Conservation (phyloP, 495 filamentous ascomycete species). For the Trypethelium eluteriae region DNA sequence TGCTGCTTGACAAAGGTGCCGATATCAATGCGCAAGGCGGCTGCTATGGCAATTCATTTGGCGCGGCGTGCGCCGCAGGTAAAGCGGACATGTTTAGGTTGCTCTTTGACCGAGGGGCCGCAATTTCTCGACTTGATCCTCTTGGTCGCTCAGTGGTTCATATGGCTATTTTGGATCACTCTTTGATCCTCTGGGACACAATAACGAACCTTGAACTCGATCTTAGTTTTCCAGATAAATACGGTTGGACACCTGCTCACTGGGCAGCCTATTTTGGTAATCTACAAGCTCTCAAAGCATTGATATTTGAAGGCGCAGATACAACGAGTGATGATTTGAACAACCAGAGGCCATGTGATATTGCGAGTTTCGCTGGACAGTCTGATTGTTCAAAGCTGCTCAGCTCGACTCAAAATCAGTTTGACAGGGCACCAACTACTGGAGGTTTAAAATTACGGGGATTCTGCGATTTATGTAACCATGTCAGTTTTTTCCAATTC, state of each 20-base stretch:
- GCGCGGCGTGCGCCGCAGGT: neutral
- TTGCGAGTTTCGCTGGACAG: neutral
- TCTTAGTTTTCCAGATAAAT: neutral
- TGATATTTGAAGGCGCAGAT: neutral
- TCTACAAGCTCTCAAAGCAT: neutral
- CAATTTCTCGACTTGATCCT: conserved; percentile 1
- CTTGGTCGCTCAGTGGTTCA: neutral
- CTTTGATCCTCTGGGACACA: neutral
- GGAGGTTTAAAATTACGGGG: neutral
- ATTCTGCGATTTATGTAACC: neutral
- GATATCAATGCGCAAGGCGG: too few relatives aligned
- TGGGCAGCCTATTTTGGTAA: neutral
- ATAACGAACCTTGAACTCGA: neutral
- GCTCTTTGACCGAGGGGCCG: neutral
- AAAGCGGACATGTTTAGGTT: neutral
- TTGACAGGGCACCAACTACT: neutral
- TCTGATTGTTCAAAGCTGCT: neutral
- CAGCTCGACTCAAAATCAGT: neutral
- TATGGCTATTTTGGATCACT: neutral
- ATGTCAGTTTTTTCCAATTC: neutral
- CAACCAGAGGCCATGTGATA: neutral
- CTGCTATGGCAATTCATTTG: neutral
- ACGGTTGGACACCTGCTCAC: neutral
- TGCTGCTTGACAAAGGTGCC: too few relatives aligned
- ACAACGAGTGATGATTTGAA: neutral